These are phyloP conservation scores for Lactuca sativa DNA, from an alignment of 129 eudicot species.

Conservation along the genomic window DNA sequence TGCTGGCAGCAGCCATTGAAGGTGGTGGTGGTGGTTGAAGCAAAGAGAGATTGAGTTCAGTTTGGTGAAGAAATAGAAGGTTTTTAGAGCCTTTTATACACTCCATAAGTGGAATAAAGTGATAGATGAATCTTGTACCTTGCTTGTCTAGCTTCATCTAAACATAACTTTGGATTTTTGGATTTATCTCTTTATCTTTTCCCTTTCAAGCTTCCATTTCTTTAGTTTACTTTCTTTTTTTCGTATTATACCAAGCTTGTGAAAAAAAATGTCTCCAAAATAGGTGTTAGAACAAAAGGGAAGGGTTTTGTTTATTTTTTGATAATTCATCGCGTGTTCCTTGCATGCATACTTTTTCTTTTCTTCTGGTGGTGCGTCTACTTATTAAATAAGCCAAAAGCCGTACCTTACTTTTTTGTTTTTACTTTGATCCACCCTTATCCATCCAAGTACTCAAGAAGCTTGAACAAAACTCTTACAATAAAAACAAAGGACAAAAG, in stretches of 20 bases:
- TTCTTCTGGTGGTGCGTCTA: conserved; percentile 4
- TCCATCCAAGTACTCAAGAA: conserved; percentile 1
- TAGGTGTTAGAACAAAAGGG: neutral
- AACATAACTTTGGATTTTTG: conserved; percentile 4
- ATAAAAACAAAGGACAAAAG: neutral
- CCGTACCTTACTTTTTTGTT: conserved; percentile 1
- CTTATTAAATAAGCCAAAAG: conserved; percentile 22
- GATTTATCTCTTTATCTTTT: neutral
- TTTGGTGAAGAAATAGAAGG: neutral
- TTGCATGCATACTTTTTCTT: conserved; percentile 17
- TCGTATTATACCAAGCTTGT: neutral
- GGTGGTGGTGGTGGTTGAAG: neutral
- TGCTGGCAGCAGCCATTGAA: conserved; percentile 38
- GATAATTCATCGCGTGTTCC: conserved; percentile 4
- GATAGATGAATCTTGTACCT: conserved; percentile 54
- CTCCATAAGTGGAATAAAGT: conserved; percentile 36
- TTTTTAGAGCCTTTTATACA: neutral
- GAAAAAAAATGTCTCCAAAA: neutral
- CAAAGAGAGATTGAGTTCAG: neutral
- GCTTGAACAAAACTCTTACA: conserved; percentile 9
- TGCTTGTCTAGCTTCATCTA: conserved; percentile 40
- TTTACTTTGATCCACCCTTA: conserved; percentile 13
- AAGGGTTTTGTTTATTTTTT: neutral
- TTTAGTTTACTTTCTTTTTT: neutral
- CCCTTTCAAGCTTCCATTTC: neutral